Evolutionary conservation across 768 basidiomycete genomes (phyloP), one percentile per base, ranked within the genome.

Genomic region (Polyporus arcularius): DNA sequence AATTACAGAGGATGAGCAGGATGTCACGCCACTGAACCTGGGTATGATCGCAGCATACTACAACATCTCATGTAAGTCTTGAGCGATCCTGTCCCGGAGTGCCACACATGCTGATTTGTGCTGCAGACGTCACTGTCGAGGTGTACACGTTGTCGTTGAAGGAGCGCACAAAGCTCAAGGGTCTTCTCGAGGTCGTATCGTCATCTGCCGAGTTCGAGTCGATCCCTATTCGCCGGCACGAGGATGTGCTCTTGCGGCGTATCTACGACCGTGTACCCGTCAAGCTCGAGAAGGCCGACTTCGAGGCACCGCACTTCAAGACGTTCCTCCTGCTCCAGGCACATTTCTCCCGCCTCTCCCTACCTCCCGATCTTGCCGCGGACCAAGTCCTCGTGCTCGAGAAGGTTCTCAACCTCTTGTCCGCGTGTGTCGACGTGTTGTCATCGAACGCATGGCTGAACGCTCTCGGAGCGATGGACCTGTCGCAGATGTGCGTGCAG

Each of bases 41-140:
- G 97, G 97, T 58, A 97, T 98, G 95, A 98, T 99, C 67, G 97
- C 96, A 0, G 94, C 96, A 0, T 95, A 94, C 76, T 96, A 94
- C 73, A 93, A 94, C 69, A 95, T 95, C 43, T 94, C 92, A 57
- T 93, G 90, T 91, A 65, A 71, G 89, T 79, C 6, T 5, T 31
- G 11, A 11, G 7, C 35, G 35, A 7, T 7, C 35, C 11, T 35
- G 35, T 11, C 3, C 1, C 3, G 35, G 11, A 6, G 35, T 35
- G 8, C 2, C 1, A 6, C 8, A 9, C 4, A 57, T 26, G 10
- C 35, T 51, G 39, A 66, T 3, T 54, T 59, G 69, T 55, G 65
- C 57, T 68, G 67, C 70, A 89, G 94, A 97, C 73, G 91, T 96
- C 59, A 98, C 95, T 6, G 93, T 98, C 53, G 97, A 98, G 76